These are phyloP conservation scores for Aspergillus ellipticus DNA, from an alignment of 495 filamentous ascomycete species.

Conservation along the genomic window DNA sequence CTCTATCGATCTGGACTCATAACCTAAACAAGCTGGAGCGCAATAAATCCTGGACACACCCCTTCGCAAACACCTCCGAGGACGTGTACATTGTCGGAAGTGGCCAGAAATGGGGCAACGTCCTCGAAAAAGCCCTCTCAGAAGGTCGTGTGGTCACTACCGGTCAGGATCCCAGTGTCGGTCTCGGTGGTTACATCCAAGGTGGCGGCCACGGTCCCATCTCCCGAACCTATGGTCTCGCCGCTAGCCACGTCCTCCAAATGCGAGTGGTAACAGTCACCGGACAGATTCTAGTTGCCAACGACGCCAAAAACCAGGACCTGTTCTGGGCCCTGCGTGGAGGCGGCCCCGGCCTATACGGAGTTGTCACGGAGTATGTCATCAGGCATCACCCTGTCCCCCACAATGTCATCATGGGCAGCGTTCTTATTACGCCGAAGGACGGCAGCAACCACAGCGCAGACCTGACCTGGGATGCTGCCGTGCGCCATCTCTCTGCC, in stretches of 20 bases:
- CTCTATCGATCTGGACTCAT: conserved; percentile 46
- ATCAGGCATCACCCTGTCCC: conserved; percentile 34
- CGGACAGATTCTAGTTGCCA: conserved; percentile 42
- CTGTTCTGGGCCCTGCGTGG: conserved; percentile 49
- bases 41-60: conserved; percentile 22
- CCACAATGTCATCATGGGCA: conserved; percentile 18
- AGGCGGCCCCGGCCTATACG: conserved; percentile 26
- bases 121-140: conserved; percentile 11
- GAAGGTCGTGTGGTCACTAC: conserved; percentile 19
- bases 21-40: conserved; percentile 41
- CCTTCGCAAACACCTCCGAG: conserved; percentile 15
- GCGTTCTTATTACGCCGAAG: conserved; percentile 24
- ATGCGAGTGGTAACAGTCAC: conserved; percentile 51
- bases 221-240: conserved; percentile 48
- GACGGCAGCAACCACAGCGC: conserved; percentile 25
- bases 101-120: conserved; percentile 19
- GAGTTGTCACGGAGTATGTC: conserved; percentile 42
- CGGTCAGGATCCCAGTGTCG: conserved; percentile 26
- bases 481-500: conserved; percentile 30
- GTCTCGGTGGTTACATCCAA: conserved; percentile 50
- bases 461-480: conserved; percentile 39
- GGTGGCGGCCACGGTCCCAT: conserved; percentile 57
- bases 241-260: conserved; percentile 51
- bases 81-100: conserved; percentile 27
- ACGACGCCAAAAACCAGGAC: conserved; percentile 43